Conservation (phyloP, 805 yeast species). For the Yamadazyma philogaea region DNA sequence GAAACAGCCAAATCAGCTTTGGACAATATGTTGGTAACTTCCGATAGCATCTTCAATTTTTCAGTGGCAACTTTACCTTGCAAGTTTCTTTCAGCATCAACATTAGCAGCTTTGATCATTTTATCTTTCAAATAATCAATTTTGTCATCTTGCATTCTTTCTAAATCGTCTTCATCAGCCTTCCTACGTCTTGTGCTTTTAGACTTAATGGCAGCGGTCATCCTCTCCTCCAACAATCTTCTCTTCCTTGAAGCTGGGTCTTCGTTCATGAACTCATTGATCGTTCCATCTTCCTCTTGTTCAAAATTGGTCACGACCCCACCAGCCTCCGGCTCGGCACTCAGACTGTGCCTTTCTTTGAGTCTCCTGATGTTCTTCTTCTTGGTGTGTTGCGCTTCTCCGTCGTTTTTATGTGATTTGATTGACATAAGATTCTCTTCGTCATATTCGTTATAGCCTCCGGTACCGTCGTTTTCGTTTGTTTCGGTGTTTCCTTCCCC, state of each 20-base stretch:
- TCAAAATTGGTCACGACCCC: slow-evolving; percentile 6
- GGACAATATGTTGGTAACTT: slow-evolving; percentile 70
- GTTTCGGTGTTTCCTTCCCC: background rate
- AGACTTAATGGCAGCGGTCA: slow-evolving; percentile 73
- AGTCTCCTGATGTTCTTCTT: slow-evolving; percentile 27
- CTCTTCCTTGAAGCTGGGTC: slow-evolving; percentile 51
- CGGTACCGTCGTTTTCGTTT: background rate
- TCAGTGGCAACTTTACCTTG: slow-evolving; percentile 68
- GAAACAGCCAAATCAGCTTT: slow-evolving; percentile 88
- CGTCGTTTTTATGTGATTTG: slow-evolving; percentile 21
- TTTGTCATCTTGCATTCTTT: slow-evolving; percentile 90
- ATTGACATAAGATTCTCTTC: slow-evolving; percentile 22
- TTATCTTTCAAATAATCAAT: slow-evolving; percentile 77
- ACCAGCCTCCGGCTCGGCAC: slow-evolving; percentile 4
- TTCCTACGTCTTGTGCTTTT: slow-evolving; percentile 58
- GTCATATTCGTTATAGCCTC: slow-evolving; percentile 10
- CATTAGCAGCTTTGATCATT: slow-evolving; percentile 85
- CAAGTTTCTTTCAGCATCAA: slow-evolving; percentile 59
- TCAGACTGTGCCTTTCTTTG: slow-evolving; percentile 7
- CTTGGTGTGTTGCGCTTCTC: slow-evolving; percentile 15
- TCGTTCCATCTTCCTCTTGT: slow-evolving; percentile 15
- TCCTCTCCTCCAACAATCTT: slow-evolving; percentile 73
- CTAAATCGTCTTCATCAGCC: slow-evolving; percentile 89
- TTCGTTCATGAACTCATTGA: slow-evolving; percentile 22
- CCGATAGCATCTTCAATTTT: slow-evolving; percentile 76